A percentile compares a stretch with the other conserved stretches of the same genome.
These are phyloP conservation scores for Puccinia coronata DNA, from an alignment of 1,284 basidiomycete species.

Conservation along the genomic window DNA sequence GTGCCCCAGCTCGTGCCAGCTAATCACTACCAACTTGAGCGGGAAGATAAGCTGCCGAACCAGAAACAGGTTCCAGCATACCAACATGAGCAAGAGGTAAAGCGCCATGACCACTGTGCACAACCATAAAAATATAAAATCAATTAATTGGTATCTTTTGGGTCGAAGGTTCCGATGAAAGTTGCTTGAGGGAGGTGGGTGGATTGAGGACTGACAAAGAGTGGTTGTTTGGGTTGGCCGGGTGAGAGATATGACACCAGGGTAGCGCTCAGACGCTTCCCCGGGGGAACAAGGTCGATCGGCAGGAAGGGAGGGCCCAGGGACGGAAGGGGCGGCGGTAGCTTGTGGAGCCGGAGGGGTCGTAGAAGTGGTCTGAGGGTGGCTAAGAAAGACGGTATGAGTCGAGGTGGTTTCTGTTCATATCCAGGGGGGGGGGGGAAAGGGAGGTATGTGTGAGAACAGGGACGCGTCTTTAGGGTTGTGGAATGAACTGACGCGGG, in stretches of 20 bases:
- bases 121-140: not conserved
- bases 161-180: not conserved
- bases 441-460: not conserved
- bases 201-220: constrained; percentile 18
- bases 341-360: not conserved
- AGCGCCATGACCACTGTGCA: constrained; percentile 32
- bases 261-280: constrained; percentile 29
- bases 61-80: constrained; percentile 55
- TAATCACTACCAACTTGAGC: constrained; percentile 54
- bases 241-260: constrained; percentile 29
- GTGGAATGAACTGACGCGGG: not conserved
- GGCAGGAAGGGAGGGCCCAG: not conserved
- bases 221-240: constrained; percentile 47
- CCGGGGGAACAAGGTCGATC: constrained; percentile 43
- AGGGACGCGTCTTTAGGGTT: not conserved
- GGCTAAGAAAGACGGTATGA: constrained; percentile 14
- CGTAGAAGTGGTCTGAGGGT: not conserved
- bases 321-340: not conserved
- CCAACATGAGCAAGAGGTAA: constrained; percentile 53
- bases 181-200: not conserved
- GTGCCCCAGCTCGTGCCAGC: constrained; percentile 54
- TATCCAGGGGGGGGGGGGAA: not conserved
- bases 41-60: constrained; percentile 54
- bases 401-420: constrained; percentile 27
- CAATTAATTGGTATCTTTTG: not conserved